A percentile compares a stretch with the other conserved stretches of the same genome.
phyloP scores from a whole-genome alignment of 1,139 yeast genomes.

The Kurtzmaniella quercitrusa region DNA sequence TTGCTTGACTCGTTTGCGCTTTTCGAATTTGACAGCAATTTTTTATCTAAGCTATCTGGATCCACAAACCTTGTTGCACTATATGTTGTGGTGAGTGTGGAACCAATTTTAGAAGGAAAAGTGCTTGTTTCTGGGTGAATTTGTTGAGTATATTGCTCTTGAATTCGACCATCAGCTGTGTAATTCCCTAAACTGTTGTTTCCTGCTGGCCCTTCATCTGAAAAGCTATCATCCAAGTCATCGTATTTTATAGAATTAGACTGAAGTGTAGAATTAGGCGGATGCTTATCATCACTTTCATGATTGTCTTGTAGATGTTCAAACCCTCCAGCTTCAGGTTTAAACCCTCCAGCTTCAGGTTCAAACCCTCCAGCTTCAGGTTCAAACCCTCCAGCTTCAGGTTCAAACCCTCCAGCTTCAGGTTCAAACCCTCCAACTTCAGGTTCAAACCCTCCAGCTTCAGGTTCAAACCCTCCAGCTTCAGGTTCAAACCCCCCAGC shows the following conservation, averaged over 20 bases:
- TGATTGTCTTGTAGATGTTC: background rate
- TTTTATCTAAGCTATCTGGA: background rate
- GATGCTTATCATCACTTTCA: too few species aligned
- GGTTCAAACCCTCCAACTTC: constrained; percentile 7
- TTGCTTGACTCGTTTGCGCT: background rate
- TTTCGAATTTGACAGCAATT: background rate
- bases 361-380: constrained; percentile 3
- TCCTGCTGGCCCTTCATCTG: background rate
- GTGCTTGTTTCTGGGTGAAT: background rate
- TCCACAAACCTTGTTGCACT: background rate
- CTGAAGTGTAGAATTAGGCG: too few species aligned
- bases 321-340: constrained; percentile 8
- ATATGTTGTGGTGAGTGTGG: background rate
- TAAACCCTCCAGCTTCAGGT: constrained; percentile 9
- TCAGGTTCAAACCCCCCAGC: constrained; percentile 9
- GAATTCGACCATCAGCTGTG: background rate
- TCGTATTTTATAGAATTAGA: background rate
- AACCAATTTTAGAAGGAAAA: background rate
- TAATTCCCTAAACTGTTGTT: background rate
- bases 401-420: constrained; percentile 7
- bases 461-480: constrained; percentile 12
- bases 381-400: constrained; percentile 5
- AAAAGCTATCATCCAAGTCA: background rate
- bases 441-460: constrained; percentile 5
- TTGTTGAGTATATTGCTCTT: too few species aligned